Percentiles rank a stretch among this genome's conserved stretches.
phyloP scores from a whole-genome alignment of 2,329 filamentous ascomycete genomes.

The Claviceps sp. region DNA sequence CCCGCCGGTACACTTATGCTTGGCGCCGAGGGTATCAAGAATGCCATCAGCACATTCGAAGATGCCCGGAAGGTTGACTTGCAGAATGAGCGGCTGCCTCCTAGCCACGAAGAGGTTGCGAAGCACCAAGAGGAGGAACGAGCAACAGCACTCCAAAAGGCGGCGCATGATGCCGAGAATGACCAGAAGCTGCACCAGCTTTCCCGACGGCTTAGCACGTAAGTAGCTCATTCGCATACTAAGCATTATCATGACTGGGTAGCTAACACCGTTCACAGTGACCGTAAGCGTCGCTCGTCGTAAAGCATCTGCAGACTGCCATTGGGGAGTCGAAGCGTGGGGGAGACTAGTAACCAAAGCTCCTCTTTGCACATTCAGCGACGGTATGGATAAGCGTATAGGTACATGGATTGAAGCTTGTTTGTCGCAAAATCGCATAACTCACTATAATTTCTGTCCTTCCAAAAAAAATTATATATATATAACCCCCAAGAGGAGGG shows the following conservation, averaged over 20 bases:
- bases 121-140: conserved; percentile 71
- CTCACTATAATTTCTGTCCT: no score
- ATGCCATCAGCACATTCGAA: conserved; percentile 92
- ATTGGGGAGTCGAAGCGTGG: neutral
- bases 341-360: neutral
- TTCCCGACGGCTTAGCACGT: conserved; percentile 92
- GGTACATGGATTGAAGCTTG: neutral
- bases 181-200: conserved; percentile 77
- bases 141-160: conserved; percentile 72
- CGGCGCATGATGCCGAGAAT: conserved; percentile 79
- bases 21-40: conserved; percentile 95
- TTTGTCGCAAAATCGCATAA: no score
- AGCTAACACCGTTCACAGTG: conserved; percentile 11
- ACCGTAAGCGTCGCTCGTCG: conserved; percentile 16
- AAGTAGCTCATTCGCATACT: conserved; percentile 9
- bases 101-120: conserved; percentile 81
- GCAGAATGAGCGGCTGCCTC: conserved; percentile 89
- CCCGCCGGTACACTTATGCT: conserved; percentile 96
- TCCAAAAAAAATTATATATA: no score
- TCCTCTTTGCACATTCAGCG: neutral
- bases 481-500: no score
- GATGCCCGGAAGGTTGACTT: conserved; percentile 94
- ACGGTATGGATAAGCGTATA: neutral
- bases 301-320: neutral
- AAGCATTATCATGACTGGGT: neutral